These are phyloP conservation scores for Canavalia ensiformis DNA, from an alignment of 306 rosid species.

Conservation along the genomic window DNA sequence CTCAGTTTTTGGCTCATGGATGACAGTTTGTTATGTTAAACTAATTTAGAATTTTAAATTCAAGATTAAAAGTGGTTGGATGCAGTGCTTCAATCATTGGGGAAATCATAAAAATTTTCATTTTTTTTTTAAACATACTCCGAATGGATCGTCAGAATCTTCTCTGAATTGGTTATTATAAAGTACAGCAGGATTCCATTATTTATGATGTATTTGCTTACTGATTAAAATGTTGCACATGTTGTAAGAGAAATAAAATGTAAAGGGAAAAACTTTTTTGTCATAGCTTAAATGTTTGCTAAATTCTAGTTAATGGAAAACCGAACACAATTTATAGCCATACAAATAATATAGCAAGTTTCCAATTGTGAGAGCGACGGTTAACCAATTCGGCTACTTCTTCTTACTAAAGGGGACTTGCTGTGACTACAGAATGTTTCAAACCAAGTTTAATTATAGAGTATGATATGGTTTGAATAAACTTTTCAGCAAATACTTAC, in stretches of 20 bases:
- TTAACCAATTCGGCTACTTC: background rate
- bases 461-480: too few species aligned
- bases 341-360: background rate
- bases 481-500: too few species aligned
- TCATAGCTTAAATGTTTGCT: too few species aligned
- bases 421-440: background rate
- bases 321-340: background rate
- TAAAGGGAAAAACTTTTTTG: too few species aligned
- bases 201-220: background rate
- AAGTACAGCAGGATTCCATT: background rate
- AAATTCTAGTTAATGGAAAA: too few species aligned
- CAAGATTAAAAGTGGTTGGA: background rate
- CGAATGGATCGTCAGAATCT: background rate
- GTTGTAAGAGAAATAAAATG: too few species aligned
- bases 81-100: background rate
- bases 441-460: background rate
- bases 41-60: conserved; percentile 8
- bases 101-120: background rate
- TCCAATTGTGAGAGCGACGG: background rate
- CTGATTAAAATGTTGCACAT: too few species aligned
- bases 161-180: background rate
- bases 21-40: background rate
- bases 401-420: background rate
- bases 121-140: background rate
- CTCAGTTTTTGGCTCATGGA: background rate